These are phyloP conservation scores for Hippophae tibetana DNA, from an alignment of 306 rosid genomes.

Conservation along the genomic window DNA sequence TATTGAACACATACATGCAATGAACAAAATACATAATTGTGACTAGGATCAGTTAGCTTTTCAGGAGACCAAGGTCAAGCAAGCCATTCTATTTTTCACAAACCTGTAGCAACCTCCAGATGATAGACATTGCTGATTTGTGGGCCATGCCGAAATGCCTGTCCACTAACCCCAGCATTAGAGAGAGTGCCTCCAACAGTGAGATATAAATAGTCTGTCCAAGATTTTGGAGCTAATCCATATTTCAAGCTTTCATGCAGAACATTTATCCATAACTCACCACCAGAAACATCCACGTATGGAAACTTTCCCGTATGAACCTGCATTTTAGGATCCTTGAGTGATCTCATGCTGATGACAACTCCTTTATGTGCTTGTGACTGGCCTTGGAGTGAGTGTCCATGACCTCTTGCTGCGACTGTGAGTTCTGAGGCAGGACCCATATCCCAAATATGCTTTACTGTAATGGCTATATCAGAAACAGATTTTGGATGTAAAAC, in stretches of 20 bases:
- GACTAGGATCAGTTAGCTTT: background rate
- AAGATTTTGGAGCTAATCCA: constrained; percentile 85
- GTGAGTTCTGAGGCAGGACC: constrained; percentile 67
- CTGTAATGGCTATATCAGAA: constrained; percentile 56
- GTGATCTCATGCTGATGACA: constrained; percentile 81
- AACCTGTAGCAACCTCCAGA: constrained; percentile 95
- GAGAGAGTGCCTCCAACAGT: constrained; percentile 96
- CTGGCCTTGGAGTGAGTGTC: constrained; percentile 92
- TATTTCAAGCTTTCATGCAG: constrained; percentile 72
- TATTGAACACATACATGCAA: constrained; percentile 6
- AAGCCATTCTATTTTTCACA: constrained; percentile 9
- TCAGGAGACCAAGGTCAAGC: constrained; percentile 14
- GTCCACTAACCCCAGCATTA: constrained; percentile 94
- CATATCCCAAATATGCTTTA: constrained; percentile 67
- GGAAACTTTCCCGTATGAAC: constrained; percentile 38
- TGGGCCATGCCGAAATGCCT: constrained; percentile 91
- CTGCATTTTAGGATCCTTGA: constrained; percentile 43
- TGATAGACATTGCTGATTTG: constrained; percentile 89
- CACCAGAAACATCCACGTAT: constrained; percentile 74
- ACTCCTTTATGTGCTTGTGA: constrained; percentile 74
- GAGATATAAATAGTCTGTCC: constrained; percentile 91
- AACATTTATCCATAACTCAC: constrained; percentile 83
- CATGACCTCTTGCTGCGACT: constrained; percentile 92
- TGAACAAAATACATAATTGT: constrained; percentile 6
- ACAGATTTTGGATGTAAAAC: constrained; percentile 67